Evolutionary conservation across 2,329 filamentous ascomycete genomes (phyloP), one percentile per base, ranked within the genome.

Genomic region (Sporothrix luriei): DNA sequence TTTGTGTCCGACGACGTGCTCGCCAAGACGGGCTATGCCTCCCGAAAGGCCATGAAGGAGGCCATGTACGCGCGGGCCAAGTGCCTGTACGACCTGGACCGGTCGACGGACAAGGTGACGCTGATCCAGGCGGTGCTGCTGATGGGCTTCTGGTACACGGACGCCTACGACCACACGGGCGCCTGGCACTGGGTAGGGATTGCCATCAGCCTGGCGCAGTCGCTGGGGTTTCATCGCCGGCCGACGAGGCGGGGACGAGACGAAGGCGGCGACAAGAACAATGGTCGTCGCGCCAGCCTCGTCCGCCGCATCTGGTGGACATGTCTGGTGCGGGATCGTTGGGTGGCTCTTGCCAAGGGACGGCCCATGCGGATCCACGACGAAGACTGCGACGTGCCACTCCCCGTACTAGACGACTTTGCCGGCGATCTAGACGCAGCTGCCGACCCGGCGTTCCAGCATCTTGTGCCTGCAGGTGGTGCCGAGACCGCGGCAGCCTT

Each of bases 181-280:
- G 78, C 81, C 0, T 83, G 81, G 81, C 80, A 82, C 68, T 83
- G 82, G 81, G 79, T 78, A 4, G 80, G 82, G n/a, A 76, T 80
- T 29, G 80, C 81, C 5, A 79, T 83, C 65, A 78, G 76, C 38
- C 76, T 83, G 2, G 79, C 78, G 19, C 81, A 83, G 38, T 80
- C 78, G 3, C 76, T 82, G 2, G 82, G 82, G 0, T 75, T 83
- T 0, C 80, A 83, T 72, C 78, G 78, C 1, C 19, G n/a, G 29
- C 66, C 61, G 3, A 29, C 40, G 51, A 14, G 33, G 19, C 13
- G 19, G 48, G 4, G 38, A 24, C n/a, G 40, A 6, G 33, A 26
- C 7, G 54, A 40, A 4, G 33, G 33, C 9, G 16, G 21, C 33
- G 14, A n/a, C 13, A 19, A 5, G 1, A 16, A 29, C 61, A 10